Percentiles rank a stretch among this genome's conserved stretches.
Evolutionary conservation across 768 basidiomycete genomes (phyloP).

Genomic region (Pholiota molesta): DNA sequence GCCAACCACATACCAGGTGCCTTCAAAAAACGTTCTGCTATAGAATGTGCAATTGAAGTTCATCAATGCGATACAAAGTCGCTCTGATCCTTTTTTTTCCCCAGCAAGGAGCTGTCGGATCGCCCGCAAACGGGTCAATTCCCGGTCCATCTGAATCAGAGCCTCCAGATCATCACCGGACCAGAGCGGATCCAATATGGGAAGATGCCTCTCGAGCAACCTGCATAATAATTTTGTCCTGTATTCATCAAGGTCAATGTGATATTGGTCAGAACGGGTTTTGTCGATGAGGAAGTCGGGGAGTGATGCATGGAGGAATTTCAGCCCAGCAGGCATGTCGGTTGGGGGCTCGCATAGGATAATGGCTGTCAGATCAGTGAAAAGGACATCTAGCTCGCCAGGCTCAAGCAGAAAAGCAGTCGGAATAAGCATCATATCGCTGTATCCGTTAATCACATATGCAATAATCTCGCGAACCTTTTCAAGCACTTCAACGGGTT

Average conservation of each 20-base stretch:
- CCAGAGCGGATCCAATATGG: background rate
- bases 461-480: background rate
- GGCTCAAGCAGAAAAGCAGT: background rate
- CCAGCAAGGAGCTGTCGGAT: too few species aligned
- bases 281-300: constrained; percentile 2
- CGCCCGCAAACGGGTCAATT: background rate
- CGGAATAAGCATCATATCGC: too few species aligned
- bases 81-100: too few species aligned
- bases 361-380: background rate
- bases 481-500: background rate
- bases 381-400: background rate
- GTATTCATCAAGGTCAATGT: background rate
- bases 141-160: background rate
- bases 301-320: constrained; percentile 5
- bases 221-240: background rate
- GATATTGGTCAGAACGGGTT: background rate
- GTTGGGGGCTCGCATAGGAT: background rate
- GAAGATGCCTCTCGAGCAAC: background rate
- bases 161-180: background rate
- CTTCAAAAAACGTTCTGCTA: background rate
- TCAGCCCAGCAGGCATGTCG: background rate
- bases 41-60: background rate
- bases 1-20: background rate
- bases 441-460: too few species aligned
- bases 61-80: background rate